phyloP scores from a whole-genome alignment of 2,329 filamentous ascomycete genomes.

The Hymenoscyphus infarciens region DNA sequence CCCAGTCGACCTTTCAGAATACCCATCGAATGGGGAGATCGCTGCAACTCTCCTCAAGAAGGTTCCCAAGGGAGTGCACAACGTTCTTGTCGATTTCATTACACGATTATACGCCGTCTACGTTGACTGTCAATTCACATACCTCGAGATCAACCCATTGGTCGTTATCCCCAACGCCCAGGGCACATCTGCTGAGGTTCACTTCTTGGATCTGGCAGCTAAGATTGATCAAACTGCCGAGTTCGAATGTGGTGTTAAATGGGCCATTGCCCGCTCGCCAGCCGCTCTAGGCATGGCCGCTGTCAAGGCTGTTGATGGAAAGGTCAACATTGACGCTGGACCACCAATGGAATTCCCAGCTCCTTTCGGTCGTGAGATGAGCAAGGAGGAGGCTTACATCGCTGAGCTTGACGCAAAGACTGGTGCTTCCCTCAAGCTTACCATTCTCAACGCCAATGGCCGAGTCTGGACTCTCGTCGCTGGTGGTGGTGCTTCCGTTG shows the following conservation, averaged over 20 bases:
- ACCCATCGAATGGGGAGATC: conserved; percentile 94
- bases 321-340: conserved; percentile 91
- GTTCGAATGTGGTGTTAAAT: conserved; percentile 98
- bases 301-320: conserved; percentile 59
- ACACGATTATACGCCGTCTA: conserved; percentile 97
- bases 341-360: conserved; percentile 99
- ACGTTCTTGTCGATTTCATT: conserved; percentile 99
- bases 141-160: conserved; percentile 99
- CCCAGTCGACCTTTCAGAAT: conserved; percentile 89
- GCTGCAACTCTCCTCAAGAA: conserved; percentile 82
- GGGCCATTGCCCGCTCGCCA: conserved; percentile 91
- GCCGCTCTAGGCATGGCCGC: conserved; percentile 80
- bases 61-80: conserved; percentile 92
- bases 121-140: conserved; percentile 99
- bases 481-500: conserved; percentile 98
- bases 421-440: conserved; percentile 96
- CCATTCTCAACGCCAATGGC: conserved; percentile 85
- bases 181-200: conserved; percentile 86
- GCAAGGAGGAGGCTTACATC: conserved; percentile 99
- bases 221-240: conserved; percentile 99
- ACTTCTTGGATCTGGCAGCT: conserved; percentile 97
- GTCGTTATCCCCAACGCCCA: conserved; percentile 95
- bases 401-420: conserved; percentile 99
- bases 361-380: conserved; percentile 96
- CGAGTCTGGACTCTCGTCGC: conserved; percentile 98